Evolutionary conservation across 2,329 filamentous ascomycete genomes (phyloP).

Genomic region (Pseudogymnoascus sp.): DNA sequence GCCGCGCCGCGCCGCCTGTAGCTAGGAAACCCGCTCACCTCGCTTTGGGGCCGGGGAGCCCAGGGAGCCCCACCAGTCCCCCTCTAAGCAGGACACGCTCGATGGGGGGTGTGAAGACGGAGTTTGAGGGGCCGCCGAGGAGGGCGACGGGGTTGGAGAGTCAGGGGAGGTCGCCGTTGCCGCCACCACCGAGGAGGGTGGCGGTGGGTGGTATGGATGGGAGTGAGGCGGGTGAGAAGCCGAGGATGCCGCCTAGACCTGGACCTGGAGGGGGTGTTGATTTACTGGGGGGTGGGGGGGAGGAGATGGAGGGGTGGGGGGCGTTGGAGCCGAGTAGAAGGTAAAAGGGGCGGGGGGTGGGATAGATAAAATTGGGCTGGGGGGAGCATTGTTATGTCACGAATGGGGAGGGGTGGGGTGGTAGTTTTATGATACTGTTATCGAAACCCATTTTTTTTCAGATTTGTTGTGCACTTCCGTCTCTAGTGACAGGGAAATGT

Average conservation of each 20-base stretch:
- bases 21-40: slow-evolving; percentile 28
- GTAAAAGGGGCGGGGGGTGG: neutral
- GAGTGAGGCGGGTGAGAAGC: slow-evolving; percentile 19
- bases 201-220: slow-evolving; percentile 9
- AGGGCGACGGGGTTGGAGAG: slow-evolving; percentile 15
- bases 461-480: neutral
- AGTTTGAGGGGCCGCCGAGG: slow-evolving; percentile 21
- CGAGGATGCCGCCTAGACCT: slow-evolving; percentile 23
- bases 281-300: slow-evolving; percentile 22
- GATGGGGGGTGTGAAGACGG: slow-evolving; percentile 14
- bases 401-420: too few relatives aligned
- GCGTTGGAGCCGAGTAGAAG: slow-evolving; percentile 19
- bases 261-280: slow-evolving; percentile 14
- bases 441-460: neutral
- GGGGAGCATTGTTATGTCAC: neutral
- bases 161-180: slow-evolving; percentile 17
- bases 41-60: slow-evolving; percentile 14
- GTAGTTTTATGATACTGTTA: neutral
- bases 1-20: slow-evolving; percentile 25
- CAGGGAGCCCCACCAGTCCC: slow-evolving; percentile 16
- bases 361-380: neutral
- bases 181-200: slow-evolving; percentile 21
- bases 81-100: slow-evolving; percentile 13
- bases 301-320: slow-evolving; percentile 23
- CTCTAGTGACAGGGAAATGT: too few relatives aligned